phyloP scores from a whole-genome alignment of 2,329 filamentous ascomycete genomes.

The Trichothecium sympodiale region DNA sequence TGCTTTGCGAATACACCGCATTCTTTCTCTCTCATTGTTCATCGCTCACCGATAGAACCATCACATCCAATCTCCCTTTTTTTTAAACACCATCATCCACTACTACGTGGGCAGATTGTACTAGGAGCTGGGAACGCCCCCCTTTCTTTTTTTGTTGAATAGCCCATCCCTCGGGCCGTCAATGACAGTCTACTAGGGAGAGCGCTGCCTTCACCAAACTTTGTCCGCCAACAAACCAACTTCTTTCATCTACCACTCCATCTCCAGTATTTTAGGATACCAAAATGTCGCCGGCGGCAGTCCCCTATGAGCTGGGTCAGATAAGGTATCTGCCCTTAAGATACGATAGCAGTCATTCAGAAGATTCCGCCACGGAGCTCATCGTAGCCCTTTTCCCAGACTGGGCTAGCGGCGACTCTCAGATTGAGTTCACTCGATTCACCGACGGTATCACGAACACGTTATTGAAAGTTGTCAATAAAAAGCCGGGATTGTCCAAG shows the following conservation, averaged over 20 bases:
- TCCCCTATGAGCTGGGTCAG: slow-evolving; percentile 25
- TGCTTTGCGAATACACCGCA: too few species aligned
- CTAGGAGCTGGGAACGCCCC: too few species aligned
- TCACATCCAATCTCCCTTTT: too few species aligned
- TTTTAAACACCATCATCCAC: too few species aligned
- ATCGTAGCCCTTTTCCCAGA: slow-evolving; percentile 72
- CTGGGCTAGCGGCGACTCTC: slow-evolving; percentile 64
- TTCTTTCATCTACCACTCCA: background rate
- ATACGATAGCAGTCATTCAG: slow-evolving; percentile 68
- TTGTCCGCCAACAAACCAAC: background rate
- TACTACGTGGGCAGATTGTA: too few species aligned
- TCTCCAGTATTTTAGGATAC: slow-evolving; percentile 1
- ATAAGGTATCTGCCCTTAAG: slow-evolving; percentile 60
- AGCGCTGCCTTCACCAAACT: background rate
- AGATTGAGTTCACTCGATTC: slow-evolving; percentile 79
- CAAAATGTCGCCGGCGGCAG: slow-evolving; percentile 22
- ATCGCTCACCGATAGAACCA: too few species aligned
- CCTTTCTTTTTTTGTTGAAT: too few species aligned
- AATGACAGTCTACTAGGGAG: background rate
- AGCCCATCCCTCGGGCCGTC: too few species aligned
- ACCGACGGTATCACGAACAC: slow-evolving; percentile 99
- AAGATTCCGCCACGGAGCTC: slow-evolving; percentile 68
- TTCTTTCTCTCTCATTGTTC: too few species aligned
- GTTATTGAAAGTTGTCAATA: slow-evolving; percentile 66
- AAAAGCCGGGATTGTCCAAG: slow-evolving; percentile 53